Percentiles rank a stretch among this genome's conserved stretches.
These are phyloP conservation scores for Talaromyces sp. DNA, from an alignment of 2,329 filamentous ascomycete genomes.

Conservation along the genomic window DNA sequence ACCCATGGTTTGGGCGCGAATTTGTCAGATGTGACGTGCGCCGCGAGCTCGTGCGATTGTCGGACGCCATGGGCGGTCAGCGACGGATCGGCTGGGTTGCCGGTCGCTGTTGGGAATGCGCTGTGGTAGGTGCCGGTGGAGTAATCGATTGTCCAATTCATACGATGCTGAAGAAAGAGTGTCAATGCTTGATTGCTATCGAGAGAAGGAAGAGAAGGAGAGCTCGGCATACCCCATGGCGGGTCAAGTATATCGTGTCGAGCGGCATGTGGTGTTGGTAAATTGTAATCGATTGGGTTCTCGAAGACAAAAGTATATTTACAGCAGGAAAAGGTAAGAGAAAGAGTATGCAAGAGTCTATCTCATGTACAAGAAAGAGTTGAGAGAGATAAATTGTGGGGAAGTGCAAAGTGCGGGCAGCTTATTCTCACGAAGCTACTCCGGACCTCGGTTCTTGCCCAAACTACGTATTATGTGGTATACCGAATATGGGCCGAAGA, in stretches of 20 bases:
- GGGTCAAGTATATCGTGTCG: conserved; percentile 67
- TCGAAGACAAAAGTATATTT: not conserved
- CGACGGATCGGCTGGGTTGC: conserved; percentile 80
- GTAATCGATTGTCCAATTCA: conserved; percentile 82
- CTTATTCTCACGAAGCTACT: not conserved
- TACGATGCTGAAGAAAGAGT: conserved; percentile 64
- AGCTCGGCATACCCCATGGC: conserved; percentile 63
- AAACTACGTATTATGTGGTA: not conserved
- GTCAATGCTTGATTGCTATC: not conserved
- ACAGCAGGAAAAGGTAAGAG: not conserved
- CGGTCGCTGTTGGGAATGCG: conserved; percentile 73
- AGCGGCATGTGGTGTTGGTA: conserved; percentile 53
- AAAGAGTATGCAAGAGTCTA: not conserved
- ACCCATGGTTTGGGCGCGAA: conserved; percentile 40
- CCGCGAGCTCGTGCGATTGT: conserved; percentile 73
- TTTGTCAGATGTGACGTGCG: conserved; percentile 24
- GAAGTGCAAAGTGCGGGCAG: not conserved
- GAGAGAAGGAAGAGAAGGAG: not conserved
- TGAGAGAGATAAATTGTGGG: conserved; percentile 15
- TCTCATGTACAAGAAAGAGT: conserved; percentile 5
- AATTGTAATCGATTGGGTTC: no score
- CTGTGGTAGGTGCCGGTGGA: conserved; percentile 73
- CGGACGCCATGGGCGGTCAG: conserved; percentile 81
- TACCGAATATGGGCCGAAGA: not conserved
- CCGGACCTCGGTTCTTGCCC: not conserved